Base-by-base conservation (phyloP, 106 monocot genomes). In the Posidonia australis region DNA sequence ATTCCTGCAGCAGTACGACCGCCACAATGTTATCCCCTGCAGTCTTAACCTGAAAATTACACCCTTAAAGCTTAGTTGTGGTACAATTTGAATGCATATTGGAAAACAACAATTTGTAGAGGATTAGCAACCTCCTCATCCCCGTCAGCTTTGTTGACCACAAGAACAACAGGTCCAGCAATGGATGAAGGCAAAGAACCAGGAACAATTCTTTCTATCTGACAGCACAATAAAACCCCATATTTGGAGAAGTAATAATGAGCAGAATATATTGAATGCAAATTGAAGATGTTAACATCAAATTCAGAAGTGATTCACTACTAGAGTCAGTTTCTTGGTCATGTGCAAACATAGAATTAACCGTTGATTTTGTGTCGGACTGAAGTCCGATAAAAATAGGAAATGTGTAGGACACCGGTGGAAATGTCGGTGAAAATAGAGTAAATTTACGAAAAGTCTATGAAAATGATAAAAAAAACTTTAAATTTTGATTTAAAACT, bases 71-170 rank as follows among this genome's bases (percentile, higher is more conserved):
- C 36, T 57, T 29, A 16, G 25, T 11, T 13, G 13, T 25, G 25
- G 25, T 27, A 28, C 4, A 22, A 57, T 26, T 57, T 57, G 24
- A 57, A 57, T 25, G 10, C 36, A 61, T 2, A 61, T 9, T 28
- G 31, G 36, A 1, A n/a, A 61, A 41, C 11, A 18, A 61, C 20
- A 9, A 41, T 29, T 61, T 36, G 1, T 43, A 11, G 1, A 68
- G 13, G 45, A 58, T 43, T 2, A 16, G 44, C 53, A 63, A 94
- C 94, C 94, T 94, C 94, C 64, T 94, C 94, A 82, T 94, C 94
- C 13, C 94, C 94, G 74, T 82, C 84, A 74, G 94, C 94, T 73
- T 84, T 94, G 69, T 80, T 86, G 55, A 94, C 82, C 13, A 89
- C 70, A 46, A 94, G 67, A 69, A 94, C 72, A 51, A 86, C 75